phyloP scores from a whole-genome alignment of 2,329 filamentous ascomycete genomes.

The Venturia carpophila region DNA sequence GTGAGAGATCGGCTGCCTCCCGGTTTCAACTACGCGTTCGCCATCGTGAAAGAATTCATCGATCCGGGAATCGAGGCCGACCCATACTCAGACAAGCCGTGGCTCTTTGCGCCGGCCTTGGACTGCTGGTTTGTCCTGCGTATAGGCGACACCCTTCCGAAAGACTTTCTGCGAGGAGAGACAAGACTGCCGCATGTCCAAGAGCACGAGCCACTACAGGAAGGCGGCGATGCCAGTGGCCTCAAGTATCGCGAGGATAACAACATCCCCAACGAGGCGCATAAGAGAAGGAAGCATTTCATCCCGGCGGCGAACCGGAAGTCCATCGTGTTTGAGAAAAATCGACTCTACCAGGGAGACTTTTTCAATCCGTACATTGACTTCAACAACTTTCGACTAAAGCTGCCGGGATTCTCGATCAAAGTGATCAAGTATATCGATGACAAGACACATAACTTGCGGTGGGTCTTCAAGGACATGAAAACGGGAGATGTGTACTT shows the following conservation, averaged over 20 bases:
- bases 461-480: conserved; percentile 84
- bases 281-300: conserved; percentile 53
- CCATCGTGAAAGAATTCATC: conserved; percentile 81
- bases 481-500: conserved; percentile 67
- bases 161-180: background rate
- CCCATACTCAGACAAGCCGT: conserved; percentile 76
- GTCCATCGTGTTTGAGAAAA: conserved; percentile 54
- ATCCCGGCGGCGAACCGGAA: conserved; percentile 47
- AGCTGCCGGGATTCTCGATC: conserved; percentile 12
- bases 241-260: conserved; percentile 33
- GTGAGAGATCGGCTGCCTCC: conserved; percentile 80
- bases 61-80: conserved; percentile 89
- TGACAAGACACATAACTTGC: conserved; percentile 56
- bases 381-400: conserved; percentile 48
- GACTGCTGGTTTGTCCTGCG: conserved; percentile 9
- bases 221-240: conserved; percentile 6
- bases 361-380: conserved; percentile 93
- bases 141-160: conserved; percentile 5
- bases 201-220: conserved; percentile 3
- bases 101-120: conserved; percentile 74
- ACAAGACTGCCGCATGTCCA: background rate
- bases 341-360: conserved; percentile 54
- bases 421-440: conserved; percentile 12
- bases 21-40: conserved; percentile 76
- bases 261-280: conserved; percentile 34